phyloP scores from a whole-genome alignment of 2,329 filamentous ascomycete genomes.

The Corynespora cassiicola region DNA sequence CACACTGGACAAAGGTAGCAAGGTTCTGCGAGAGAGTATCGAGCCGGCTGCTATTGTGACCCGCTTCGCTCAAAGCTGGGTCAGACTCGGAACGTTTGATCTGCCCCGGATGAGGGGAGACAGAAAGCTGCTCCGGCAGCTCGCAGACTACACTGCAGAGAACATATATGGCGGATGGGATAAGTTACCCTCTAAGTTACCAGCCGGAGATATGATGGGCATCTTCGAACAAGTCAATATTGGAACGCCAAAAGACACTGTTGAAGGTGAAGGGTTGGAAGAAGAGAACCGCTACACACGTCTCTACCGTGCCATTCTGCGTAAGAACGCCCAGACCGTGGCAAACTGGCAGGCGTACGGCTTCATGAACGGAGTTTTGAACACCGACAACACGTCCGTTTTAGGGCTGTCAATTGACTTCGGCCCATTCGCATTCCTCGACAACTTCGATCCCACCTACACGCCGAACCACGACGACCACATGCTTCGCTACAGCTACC shows the following conservation, averaged over 20 bases:
- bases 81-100: conserved; percentile 95
- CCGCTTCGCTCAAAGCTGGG: conserved; percentile 89
- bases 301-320: conserved; percentile 84
- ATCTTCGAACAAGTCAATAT: conserved; percentile 47
- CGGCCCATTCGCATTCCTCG: conserved; percentile 96
- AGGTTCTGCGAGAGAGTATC: conserved; percentile 77
- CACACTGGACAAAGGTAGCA: conserved; percentile 62
- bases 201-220: conserved; percentile 57
- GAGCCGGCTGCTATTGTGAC: conserved; percentile 94
- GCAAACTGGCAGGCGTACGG: conserved; percentile 97
- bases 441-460: conserved; percentile 92
- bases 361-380: conserved; percentile 99
- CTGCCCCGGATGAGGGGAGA: conserved; percentile 85
- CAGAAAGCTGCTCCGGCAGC: conserved; percentile 71
- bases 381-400: conserved; percentile 96
- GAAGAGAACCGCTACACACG: conserved; percentile 87
- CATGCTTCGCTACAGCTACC: conserved; percentile 86
- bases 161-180: conserved; percentile 90
- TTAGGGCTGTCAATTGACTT: conserved; percentile 91
- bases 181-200: conserved; percentile 69
- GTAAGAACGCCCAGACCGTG: conserved; percentile 85
- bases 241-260: conserved; percentile 61
- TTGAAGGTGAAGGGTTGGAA: conserved; percentile 71
- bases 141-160: conserved; percentile 85
- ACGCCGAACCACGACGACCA: conserved; percentile 97